Base-by-base conservation (phyloP, 176 grass and related monocot species). In the Dactylis glomerata region DNA sequence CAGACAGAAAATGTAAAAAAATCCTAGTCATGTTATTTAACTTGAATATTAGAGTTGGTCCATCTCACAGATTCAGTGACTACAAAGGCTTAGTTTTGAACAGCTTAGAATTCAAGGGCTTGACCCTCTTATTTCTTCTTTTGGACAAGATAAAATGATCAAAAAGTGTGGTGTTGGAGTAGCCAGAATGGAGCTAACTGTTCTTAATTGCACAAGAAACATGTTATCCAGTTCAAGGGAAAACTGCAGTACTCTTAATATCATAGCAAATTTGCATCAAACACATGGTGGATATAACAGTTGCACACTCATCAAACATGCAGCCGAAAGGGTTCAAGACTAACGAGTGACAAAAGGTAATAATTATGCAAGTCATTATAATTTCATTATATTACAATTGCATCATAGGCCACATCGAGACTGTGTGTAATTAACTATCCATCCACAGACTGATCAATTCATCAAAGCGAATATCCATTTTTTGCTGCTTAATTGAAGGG, bases 1-100 rank as follows among this genome's bases (percentile, higher is more conserved):
- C 15, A 49, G 46, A 49, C 47, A 51, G 17, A 51, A 51, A 6
- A 51, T 51, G 16, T 51, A 17, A 51, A 6, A 51, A 51, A 51
- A 16, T 20, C 19, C 16, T 51, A 51, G 16, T 51, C 47, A 51
- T 51, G 47, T 19, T 5, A 51, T 51, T 51, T 51, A 51, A 6
- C 47, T 51, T 63, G 13, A 63, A 63, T 63, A 62, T 15, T 62
- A 63, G 26, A 63, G 58, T 63, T 63, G 45, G 16, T 19, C 45
- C 28, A 33, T 22, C 19, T 75, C 16, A 22, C 24, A 61, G 9
- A 59, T 41, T 58, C 5, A 62, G 62, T 62, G 23, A 28, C 23
- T 30, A 12, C n/a, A 42, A 37, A 28, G 37, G 55, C 55, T 78
- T 61, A 78, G 54, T 61, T 78, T 78, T 78, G 13, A 61, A 61